These are phyloP conservation scores for Cenchrus americanus DNA, from an alignment of 176 grass and related monocot species.

Conservation along the genomic window DNA sequence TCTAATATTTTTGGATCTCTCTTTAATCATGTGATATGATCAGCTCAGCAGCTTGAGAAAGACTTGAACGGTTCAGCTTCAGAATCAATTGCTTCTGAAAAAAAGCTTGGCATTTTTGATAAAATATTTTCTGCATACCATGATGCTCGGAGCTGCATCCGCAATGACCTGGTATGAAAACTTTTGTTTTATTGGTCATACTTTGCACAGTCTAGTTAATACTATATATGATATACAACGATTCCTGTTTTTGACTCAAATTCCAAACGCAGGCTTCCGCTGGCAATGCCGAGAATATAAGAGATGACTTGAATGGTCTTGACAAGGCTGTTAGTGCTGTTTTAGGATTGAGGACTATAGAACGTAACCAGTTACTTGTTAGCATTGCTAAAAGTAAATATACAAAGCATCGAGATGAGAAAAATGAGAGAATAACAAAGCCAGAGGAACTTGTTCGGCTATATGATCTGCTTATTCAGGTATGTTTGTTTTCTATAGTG, in stretches of 20 bases:
- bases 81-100: constrained; percentile 79
- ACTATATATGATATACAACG: constrained; percentile 9
- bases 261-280: constrained; percentile 70
- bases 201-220: not conserved
- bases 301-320: constrained; percentile 93
- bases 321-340: constrained; percentile 98
- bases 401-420: constrained; percentile 81
- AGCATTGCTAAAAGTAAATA: constrained; percentile 96
- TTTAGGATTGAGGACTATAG: constrained; percentile 86
- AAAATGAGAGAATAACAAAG: constrained; percentile 87
- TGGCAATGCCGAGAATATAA: constrained; percentile 86
- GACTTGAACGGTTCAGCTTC: constrained; percentile 66
- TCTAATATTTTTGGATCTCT: constrained; percentile 39
- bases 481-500: constrained; percentile 37
- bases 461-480: constrained; percentile 95
- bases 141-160: constrained; percentile 95
- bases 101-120: constrained; percentile 91
- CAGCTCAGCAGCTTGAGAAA: constrained; percentile 99
- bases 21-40: constrained; percentile 64
- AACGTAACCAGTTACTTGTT: constrained; percentile 89
- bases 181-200: constrained; percentile 1
- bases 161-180: constrained; percentile 84
- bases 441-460: constrained; percentile 98
- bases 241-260: constrained; percentile 5
- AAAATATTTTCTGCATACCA: constrained; percentile 99